Conservation (phyloP, 371 early-diverging fungal species). For the Basidiobolus meristosporus region DNA sequence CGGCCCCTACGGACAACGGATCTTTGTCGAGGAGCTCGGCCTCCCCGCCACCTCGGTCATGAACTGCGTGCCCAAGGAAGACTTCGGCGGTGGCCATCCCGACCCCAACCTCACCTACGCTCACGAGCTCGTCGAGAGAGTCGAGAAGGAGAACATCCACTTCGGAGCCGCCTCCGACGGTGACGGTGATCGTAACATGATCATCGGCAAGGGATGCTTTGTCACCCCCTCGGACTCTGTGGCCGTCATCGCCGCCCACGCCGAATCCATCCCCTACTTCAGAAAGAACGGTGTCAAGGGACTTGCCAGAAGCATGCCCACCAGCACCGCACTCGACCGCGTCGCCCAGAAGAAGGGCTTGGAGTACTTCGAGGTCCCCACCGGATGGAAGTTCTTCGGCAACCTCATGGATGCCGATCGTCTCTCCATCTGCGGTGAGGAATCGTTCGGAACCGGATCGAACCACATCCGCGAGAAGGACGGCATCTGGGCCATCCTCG, state of each 20-base stretch:
- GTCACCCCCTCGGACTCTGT: slow-evolving; percentile 96
- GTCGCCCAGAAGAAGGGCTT: slow-evolving; percentile 72
- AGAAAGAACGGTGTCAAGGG: slow-evolving; percentile 66
- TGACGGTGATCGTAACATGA: slow-evolving; percentile 93
- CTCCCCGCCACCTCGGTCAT: slow-evolving; percentile 61
- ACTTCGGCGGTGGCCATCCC: slow-evolving; percentile 90
- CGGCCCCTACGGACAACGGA: slow-evolving; percentile 74
- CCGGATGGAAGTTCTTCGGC: slow-evolving; percentile 94
- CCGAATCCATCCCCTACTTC: slow-evolving; percentile 83
- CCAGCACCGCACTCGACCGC: slow-evolving; percentile 73
- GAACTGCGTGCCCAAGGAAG: slow-evolving; percentile 62
- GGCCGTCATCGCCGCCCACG: slow-evolving; percentile 86
- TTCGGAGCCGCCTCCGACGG: slow-evolving; percentile 94
- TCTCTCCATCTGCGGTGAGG: slow-evolving; percentile 92
- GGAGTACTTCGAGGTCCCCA: slow-evolving; percentile 76
- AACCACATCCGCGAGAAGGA: slow-evolving; percentile 98
- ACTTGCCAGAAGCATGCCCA: slow-evolving; percentile 91
- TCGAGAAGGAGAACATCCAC: slow-evolving; percentile 49
- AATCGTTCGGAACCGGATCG: slow-evolving; percentile 93
- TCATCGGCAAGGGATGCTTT: slow-evolving; percentile 79
- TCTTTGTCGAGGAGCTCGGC: slow-evolving; percentile 81
- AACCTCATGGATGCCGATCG: slow-evolving; percentile 95
- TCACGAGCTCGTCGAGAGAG: slow-evolving; percentile 79
- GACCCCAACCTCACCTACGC: slow-evolving; percentile 97
- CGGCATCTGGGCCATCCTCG: slow-evolving; percentile 93